Evolutionary conservation across 805 yeast genomes (phyloP), one percentile per base, ranked within the genome.

Genomic region (Hanseniaspora lachancei): DNA sequence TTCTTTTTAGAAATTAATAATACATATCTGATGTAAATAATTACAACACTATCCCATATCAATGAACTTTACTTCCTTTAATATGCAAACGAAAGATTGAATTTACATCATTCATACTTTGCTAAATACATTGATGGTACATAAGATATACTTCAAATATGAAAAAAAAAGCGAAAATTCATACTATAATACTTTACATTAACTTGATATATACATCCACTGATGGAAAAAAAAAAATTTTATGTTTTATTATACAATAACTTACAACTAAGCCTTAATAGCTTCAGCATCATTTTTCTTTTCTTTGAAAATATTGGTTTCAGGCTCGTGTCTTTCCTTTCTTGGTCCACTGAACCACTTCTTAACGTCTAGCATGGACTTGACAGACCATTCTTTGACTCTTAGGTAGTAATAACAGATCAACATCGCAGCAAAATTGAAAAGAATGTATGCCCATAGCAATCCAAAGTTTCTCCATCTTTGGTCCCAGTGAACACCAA

Each of bases 381-480:
- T 64, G 57, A 61, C 58, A 7, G 64, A 70, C 63, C 61, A 70
- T 41, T 70, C 75, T 62, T 67, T 70, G 18, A 70, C 72, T 67
- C 74, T 70, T 64, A 67, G 61, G 38, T 64, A 36, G 55, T 66
- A 71, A 61, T 70, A 71, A 47, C 70, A 65, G 3, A 54, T 41
- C 23, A 66, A 61, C 78, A 77, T 76, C 12, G 69, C 71, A 50
- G 56, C 46, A 32, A 69, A 60, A 61, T 75, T 74, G 66, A 75
- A 70, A 38, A 64, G 46, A 54, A 74, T 71, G 65, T 64, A 75
- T 27, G 67, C 75, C 70, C 72, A 70, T 67, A 77, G 70, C 60
- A 81, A 72, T 60, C 86, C 86, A 60, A 74, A 73, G 64, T 81
- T 77, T 74, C 85, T 78, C 86, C 86, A 80, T 70, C 81, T 78